Conservation (phyloP, 176 grass and related monocot genomes). For the Musa acuminata region DNA sequence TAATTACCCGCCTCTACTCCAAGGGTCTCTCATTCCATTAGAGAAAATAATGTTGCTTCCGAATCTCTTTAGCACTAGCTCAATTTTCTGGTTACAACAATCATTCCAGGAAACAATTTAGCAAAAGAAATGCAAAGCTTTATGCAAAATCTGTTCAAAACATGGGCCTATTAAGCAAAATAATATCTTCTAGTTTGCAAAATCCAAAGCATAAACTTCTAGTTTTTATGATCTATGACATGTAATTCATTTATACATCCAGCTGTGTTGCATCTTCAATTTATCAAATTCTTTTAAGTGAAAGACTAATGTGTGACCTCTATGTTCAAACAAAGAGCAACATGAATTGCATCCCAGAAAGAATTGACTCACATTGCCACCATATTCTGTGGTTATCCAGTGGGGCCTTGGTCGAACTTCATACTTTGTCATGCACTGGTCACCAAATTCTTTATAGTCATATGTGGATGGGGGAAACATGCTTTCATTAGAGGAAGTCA, state of each 20-base stretch:
- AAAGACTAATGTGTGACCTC: too few relatives aligned
- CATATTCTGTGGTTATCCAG: slow-evolving; percentile 96
- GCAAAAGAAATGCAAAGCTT: too few relatives aligned
- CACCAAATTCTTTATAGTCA: slow-evolving; percentile 40
- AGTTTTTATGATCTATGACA: too few relatives aligned
- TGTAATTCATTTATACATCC: too few relatives aligned
- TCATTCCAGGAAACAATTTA: neutral
- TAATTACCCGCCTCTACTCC: slow-evolving; percentile 82
- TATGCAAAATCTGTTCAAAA: too few relatives aligned
- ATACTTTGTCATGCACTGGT: slow-evolving; percentile 27
- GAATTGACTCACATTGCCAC: slow-evolving; percentile 51
- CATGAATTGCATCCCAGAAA: slow-evolving; percentile 2
- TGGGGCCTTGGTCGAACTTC: slow-evolving; percentile 57
- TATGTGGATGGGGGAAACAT: slow-evolving; percentile 66
- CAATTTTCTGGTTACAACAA: slow-evolving; percentile 48
- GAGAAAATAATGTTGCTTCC: slow-evolving; percentile 98
- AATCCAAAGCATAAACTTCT: too few relatives aligned
- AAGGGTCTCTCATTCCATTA: slow-evolving; percentile 90
- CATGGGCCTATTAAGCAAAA: too few relatives aligned
- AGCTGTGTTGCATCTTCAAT: too few relatives aligned
- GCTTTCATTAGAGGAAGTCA: slow-evolving; percentile 56
- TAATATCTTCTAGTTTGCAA: too few relatives aligned
- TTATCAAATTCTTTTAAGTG: too few relatives aligned
- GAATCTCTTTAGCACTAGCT: slow-evolving; percentile 66
- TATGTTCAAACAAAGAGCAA: neutral